Percentiles rank a stretch among this genome's conserved stretches.
Conservation (phyloP, 129 eudicot species). For the Oenanthe sinensis region DNA sequence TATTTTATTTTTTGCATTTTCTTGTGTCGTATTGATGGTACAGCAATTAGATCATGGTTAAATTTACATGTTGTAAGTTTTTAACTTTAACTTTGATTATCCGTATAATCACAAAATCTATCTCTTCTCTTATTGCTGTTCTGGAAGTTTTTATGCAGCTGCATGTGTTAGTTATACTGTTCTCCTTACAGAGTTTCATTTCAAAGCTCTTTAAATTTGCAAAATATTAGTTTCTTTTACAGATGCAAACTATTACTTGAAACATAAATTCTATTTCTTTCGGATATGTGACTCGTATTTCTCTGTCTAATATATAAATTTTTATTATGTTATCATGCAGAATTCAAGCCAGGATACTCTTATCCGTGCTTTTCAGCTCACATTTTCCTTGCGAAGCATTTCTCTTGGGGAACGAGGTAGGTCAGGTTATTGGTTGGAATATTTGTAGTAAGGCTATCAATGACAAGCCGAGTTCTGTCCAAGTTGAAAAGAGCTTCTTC, state of each 20-base stretch:
- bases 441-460: neutral
- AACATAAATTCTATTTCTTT: neutral
- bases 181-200: neutral
- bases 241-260: neutral
- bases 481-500: too few species aligned
- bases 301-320: neutral
- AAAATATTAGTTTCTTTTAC: neutral
- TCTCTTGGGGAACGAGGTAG: conserved; percentile 51
- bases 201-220: neutral
- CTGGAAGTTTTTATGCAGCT: neutral
- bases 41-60: neutral
- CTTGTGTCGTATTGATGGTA: neutral
- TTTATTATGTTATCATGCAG: conserved; percentile 18
- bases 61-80: neutral
- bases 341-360: conserved; percentile 58
- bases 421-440: neutral
- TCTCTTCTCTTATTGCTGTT: neutral
- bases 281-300: neutral
- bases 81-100: neutral
- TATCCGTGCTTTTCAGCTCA: conserved; percentile 61
- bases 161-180: neutral
- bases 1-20: neutral
- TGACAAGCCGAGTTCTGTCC: too few species aligned
- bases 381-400: conserved; percentile 46
- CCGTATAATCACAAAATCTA: neutral